A percentile compares a stretch with the other conserved stretches of the same genome.
phyloP scores from a whole-genome alignment of 108 stramenopile species.

The Nitzschia sp. region DNA sequence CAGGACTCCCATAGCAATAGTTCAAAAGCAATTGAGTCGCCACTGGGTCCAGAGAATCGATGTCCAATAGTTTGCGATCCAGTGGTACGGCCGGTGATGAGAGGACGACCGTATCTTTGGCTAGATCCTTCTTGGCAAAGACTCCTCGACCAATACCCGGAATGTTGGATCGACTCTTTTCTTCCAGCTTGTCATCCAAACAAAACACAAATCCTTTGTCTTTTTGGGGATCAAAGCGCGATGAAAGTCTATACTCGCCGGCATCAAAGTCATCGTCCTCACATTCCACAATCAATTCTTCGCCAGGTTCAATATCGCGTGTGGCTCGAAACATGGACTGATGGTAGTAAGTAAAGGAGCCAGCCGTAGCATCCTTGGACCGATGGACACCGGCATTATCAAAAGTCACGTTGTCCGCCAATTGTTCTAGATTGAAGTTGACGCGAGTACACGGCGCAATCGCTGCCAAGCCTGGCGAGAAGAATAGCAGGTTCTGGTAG shows the following conservation, averaged over 20 bases:
- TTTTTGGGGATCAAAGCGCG: conserved; percentile 28
- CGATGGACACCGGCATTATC: conserved; percentile 13
- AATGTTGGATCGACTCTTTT: conserved; percentile 1
- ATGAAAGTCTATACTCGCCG: background rate
- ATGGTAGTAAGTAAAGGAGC: conserved; percentile 44
- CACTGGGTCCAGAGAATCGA: background rate
- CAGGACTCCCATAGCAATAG: conserved; percentile 60
- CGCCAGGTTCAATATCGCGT: conserved; percentile 57
- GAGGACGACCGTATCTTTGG: conserved; percentile 20
- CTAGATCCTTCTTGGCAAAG: conserved; percentile 30
- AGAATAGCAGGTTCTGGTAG: conserved; percentile 35
- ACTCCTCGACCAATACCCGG: conserved; percentile 27
- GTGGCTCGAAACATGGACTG: conserved; percentile 39
- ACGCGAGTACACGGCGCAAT: conserved; percentile 52
- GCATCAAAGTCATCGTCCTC: conserved; percentile 60
- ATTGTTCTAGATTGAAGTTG: conserved; percentile 38
- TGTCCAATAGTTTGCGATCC: background rate
- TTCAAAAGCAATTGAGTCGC: conserved; percentile 52
- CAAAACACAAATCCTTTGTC: conserved; percentile 38
- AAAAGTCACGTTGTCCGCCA: conserved; percentile 1
- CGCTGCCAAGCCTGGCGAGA: conserved; percentile 41
- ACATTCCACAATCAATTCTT: conserved; percentile 58
- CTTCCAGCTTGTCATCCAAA: conserved; percentile 42
- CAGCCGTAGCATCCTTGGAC: conserved; percentile 39
- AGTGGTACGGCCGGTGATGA: conserved; percentile 46